These are phyloP conservation scores for Termitomyces sp. DNA, from an alignment of 768 basidiomycete species.

Conservation along the genomic window DNA sequence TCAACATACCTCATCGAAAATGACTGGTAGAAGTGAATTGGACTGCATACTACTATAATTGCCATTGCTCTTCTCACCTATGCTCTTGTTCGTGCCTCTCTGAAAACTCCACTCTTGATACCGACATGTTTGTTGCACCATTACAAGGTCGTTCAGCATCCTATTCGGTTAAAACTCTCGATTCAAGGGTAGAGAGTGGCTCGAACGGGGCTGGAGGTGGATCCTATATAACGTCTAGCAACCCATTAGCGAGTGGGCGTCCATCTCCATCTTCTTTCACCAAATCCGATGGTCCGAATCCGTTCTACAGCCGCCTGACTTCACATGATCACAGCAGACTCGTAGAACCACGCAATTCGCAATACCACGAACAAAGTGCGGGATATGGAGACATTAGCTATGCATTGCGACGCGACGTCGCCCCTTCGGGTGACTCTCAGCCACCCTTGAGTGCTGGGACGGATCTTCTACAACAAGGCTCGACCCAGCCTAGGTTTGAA, in stretches of 20 bases:
- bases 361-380: not conserved
- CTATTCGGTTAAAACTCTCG: not conserved
- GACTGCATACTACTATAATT: not conserved
- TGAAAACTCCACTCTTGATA: not conserved
- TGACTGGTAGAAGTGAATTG: not conserved
- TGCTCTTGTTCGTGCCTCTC: not conserved
- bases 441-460: not conserved
- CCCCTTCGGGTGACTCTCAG: constrained; percentile 2
- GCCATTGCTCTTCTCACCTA: not conserved
- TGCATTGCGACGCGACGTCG: constrained; percentile 5
- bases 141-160: not conserved
- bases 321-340: not conserved
- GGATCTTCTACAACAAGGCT: not conserved
- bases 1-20: constrained; percentile 11
- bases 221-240: not conserved
- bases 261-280: not conserved
- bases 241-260: not conserved
- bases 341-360: not conserved
- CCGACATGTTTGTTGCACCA: not conserved
- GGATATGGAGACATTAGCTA: not conserved
- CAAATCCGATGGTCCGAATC: constrained; percentile 3
- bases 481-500: not conserved
- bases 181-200: not conserved
- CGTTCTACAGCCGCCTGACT: constrained; percentile 2
- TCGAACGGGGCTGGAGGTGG: not conserved